Percentiles rank a stretch among this genome's conserved stretches.
These are phyloP conservation scores for Metschnikowia lachancei DNA, from an alignment of 805 yeast genomes.

Conservation along the genomic window DNA sequence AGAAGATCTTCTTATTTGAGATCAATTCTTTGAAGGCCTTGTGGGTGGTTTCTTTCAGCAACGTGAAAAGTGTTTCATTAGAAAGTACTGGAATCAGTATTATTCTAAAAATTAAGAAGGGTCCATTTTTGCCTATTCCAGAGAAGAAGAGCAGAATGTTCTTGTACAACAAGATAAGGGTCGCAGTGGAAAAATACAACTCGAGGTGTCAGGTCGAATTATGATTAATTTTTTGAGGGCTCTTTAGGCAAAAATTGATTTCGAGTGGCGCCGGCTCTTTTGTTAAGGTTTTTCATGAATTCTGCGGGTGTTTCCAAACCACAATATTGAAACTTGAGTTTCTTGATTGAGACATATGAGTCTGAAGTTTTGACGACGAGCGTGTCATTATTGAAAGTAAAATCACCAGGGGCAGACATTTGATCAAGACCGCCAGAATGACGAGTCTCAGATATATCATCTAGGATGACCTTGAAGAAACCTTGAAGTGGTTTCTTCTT, in stretches of 20 bases:
- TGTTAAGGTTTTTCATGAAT: constrained; percentile 45
- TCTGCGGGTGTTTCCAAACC: constrained; percentile 42
- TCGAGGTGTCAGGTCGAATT: constrained; percentile 55
- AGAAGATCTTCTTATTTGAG: constrained; percentile 64
- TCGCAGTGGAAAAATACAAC: constrained; percentile 81
- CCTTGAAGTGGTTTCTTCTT: constrained; percentile 29
- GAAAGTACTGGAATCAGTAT: constrained; percentile 79
- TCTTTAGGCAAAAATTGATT: constrained; percentile 3
- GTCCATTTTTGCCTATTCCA: constrained; percentile 73
- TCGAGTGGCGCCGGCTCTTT: constrained; percentile 43
- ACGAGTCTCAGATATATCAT: constrained; percentile 28
- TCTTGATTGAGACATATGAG: constrained; percentile 37
- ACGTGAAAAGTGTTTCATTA: constrained; percentile 66
- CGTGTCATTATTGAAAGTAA: constrained; percentile 16
- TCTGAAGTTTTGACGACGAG: constrained; percentile 45
- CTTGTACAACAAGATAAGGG: constrained; percentile 67
- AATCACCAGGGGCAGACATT: constrained; percentile 23
- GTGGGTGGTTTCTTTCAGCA: constrained; percentile 70
- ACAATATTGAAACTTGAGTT: constrained; percentile 56
- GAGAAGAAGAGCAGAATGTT: constrained; percentile 61
- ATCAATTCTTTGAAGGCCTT: constrained; percentile 56
- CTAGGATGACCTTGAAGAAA: constrained; percentile 43
- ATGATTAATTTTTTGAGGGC: background rate
- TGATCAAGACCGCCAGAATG: background rate
- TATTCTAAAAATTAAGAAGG: constrained; percentile 45